Evolutionary conservation across 2,329 filamentous ascomycete species (phyloP), one percentile per base, ranked within the genome.

Genomic region (Penicillium decumbens): DNA sequence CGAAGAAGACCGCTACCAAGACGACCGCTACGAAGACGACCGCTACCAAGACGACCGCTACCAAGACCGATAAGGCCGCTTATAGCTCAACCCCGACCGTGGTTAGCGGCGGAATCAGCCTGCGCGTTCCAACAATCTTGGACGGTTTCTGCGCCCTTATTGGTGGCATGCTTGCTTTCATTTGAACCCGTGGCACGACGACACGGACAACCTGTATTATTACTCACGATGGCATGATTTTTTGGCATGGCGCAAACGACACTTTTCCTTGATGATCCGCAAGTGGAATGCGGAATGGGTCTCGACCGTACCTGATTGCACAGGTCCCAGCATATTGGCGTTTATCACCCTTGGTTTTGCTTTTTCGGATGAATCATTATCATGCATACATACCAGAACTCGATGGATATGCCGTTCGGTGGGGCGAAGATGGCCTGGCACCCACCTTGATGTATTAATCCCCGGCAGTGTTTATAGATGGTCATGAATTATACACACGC

Each of bases 131-230:
- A 8, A 24, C 53, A n/a, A 46, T 37, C 6, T 41, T 63, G 33
- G 45, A 53, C 50, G 45, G 43, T 42, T 43, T 67, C n/a, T 62
- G 58, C 50, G 53, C 53, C 35, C 46, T 67, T 23, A 41, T 68
- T 15, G 53, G 49, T 42, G 48, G 53, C 24, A 49, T 50, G 15
- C 18, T 63, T 27, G 45, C 49, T 15, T 43, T 63, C 44, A 40
- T 59, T 41, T 70, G 49, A 63, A 37, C 13, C 6, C 29, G 15
- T 27, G 13, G 28, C 25, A 25, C 13, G 24, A 38, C n/a, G 32
- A 23, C 41, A 41, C 41, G 45, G 28, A 41, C 46, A 38, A 46
- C 38, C 37, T 59, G 53, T 57, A 57, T 52, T 53, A 54, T 56
- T 61, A 61, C 47, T 53, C 35, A 59, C 42, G 58, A 59, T 49